Evolutionary conservation across 169 alveolate species (phyloP).

Genomic region (Plasmodium gonderi): DNA sequence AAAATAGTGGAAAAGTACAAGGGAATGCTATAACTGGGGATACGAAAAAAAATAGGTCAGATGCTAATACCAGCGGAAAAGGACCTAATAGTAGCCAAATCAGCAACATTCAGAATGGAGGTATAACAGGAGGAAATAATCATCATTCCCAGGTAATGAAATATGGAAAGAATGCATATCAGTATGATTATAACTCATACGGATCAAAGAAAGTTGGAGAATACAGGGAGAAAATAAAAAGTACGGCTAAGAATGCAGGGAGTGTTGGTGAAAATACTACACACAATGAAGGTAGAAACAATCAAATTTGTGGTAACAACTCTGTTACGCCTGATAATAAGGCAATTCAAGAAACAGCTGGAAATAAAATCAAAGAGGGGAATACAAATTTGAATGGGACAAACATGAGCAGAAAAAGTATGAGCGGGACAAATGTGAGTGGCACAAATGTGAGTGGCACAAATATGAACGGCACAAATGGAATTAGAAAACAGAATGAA

Average conservation of each 20-base stretch:
- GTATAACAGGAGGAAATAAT: not conserved
- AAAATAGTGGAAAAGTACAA: not conserved
- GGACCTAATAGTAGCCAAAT: not conserved
- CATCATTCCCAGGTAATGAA: not conserved
- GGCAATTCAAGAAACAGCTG: not conserved
- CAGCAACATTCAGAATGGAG: not conserved
- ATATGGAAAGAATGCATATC: slow-evolving; percentile 10
- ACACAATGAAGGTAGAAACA: not conserved
- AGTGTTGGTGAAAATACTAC: not conserved
- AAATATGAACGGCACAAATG: not conserved
- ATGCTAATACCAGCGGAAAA: not conserved
- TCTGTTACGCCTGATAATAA: not conserved
- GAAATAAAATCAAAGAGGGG: too few relatives aligned
- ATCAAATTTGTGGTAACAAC: not conserved
- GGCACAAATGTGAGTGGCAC: not conserved
- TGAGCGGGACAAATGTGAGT: not conserved
- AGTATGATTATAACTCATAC: slow-evolving; percentile 38
- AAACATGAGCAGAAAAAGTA: not conserved
- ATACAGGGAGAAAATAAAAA: slow-evolving; percentile 4
- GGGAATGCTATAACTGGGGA: not conserved
- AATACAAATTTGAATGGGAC: not conserved
- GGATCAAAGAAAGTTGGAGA: slow-evolving; percentile 16
- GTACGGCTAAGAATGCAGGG: not conserved
- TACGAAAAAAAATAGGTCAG: not conserved
- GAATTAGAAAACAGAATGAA: not conserved